A percentile compares a stretch with the other conserved stretches of the same genome.
These are phyloP conservation scores for Ramaria sp. DNA, from an alignment of 768 basidiomycete species.

Conservation along the genomic window DNA sequence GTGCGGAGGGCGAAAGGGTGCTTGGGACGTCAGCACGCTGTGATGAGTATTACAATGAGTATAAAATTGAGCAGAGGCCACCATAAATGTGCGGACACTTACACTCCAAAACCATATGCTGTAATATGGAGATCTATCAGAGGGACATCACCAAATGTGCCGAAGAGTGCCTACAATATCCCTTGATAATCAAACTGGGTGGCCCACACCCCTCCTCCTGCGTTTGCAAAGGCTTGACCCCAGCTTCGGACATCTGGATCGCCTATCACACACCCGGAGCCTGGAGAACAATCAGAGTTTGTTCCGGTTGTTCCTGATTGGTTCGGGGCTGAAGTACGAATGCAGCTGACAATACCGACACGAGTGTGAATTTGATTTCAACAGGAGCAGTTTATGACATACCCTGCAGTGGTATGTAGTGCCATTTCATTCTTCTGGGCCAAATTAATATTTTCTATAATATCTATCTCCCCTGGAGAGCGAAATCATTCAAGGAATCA, in stretches of 20 bases:
- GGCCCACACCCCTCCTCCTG: conserved; percentile 59
- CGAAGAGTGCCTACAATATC: conserved; percentile 26
- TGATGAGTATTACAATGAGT: not conserved
- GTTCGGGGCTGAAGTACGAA: not conserved
- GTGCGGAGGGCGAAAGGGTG: conserved; percentile 21
- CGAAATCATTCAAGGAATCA: not conserved
- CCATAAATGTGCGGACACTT: conserved; percentile 16
- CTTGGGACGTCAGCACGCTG: conserved; percentile 30
- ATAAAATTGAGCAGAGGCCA: conserved; percentile 4
- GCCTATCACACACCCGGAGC: conserved; percentile 34
- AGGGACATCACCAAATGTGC: not conserved
- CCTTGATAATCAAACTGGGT: conserved; percentile 55
- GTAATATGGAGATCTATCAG: not conserved
- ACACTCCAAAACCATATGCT: conserved; percentile 41
- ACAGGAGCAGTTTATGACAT: not conserved
- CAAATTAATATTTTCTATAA: conserved; percentile 50
- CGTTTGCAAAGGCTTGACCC: conserved; percentile 36
- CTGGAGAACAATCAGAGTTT: conserved; percentile 20
- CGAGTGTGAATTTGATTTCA: not conserved
- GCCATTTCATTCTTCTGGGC: conserved; percentile 45
- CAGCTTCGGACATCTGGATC: conserved; percentile 33
- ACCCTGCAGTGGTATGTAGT: conserved; percentile 36
- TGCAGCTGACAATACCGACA: not conserved
- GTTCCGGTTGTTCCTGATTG: not conserved
- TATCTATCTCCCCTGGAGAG: conserved; percentile 36